Percentiles rank a stretch among this genome's conserved stretches.
Conservation (phyloP, 2,329 filamentous ascomycete species). For the Arthrobotrys entomopaga region DNA sequence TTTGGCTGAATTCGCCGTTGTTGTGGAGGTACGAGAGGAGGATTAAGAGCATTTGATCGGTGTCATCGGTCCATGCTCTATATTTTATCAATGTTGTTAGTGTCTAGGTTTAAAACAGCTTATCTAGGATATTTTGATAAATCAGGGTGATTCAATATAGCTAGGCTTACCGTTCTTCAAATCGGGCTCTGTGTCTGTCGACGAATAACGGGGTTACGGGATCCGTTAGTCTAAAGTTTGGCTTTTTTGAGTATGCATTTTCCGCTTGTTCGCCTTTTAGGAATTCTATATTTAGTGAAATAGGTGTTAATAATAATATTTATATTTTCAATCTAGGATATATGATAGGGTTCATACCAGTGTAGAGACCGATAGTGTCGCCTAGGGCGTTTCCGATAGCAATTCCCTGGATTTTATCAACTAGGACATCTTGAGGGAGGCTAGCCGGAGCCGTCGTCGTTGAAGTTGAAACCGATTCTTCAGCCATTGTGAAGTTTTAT, state of each 20-base stretch:
- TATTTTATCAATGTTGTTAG: background rate
- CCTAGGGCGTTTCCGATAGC: slow-evolving; percentile 68
- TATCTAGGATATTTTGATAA: background rate
- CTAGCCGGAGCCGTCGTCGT: slow-evolving; percentile 59
- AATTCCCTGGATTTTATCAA: slow-evolving; percentile 64
- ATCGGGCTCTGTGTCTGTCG: slow-evolving; percentile 65
- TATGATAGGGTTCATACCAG: slow-evolving; percentile 58
- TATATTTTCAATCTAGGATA: background rate
- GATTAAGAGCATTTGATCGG: slow-evolving; percentile 67
- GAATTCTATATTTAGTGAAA: slow-evolving; percentile 62
- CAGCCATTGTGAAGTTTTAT: slow-evolving; percentile 10
- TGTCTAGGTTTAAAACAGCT: slow-evolving; percentile 3
- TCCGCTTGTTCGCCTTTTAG: slow-evolving; percentile 62
- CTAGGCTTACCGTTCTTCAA: slow-evolving; percentile 59
- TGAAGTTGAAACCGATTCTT: slow-evolving; percentile 8
- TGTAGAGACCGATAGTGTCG: slow-evolving; percentile 69
- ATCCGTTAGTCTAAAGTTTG: slow-evolving; percentile 63
- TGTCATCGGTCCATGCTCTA: slow-evolving; percentile 68
- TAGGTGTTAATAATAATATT: slow-evolving; percentile 1
- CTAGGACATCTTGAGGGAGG: slow-evolving; percentile 58
- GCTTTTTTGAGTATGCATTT: slow-evolving; percentile 61
- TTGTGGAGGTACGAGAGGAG: slow-evolving; percentile 66
- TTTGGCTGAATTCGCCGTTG: slow-evolving; percentile 62
- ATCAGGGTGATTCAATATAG: slow-evolving; percentile 36
- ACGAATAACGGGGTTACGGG: slow-evolving; percentile 63